Percentiles rank a stretch among this genome's conserved stretches.
These are phyloP conservation scores for Ceratobasidium papillatum DNA, from an alignment of 1,284 basidiomycete species.

Conservation along the genomic window DNA sequence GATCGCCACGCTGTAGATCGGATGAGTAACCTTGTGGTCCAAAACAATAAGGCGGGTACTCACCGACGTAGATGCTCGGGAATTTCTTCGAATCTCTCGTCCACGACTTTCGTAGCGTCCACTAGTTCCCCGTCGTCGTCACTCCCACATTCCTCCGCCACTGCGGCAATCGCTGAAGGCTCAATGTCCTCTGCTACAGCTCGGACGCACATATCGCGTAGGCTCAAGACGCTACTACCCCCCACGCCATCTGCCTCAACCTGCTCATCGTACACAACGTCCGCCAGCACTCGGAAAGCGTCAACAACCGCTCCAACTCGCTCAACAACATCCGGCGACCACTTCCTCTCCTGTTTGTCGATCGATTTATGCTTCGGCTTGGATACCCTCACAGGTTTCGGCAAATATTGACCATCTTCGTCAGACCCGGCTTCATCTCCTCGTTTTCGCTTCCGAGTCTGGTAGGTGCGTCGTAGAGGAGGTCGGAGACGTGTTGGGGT, in stretches of 20 bases:
- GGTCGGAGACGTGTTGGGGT: constrained; percentile 21
- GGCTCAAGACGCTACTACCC: background rate
- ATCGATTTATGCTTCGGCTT: constrained; percentile 6
- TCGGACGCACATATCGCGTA: constrained; percentile 23
- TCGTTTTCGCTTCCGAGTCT: constrained; percentile 23
- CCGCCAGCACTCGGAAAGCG: constrained; percentile 23
- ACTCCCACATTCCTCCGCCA: background rate
- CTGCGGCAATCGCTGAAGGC: constrained; percentile 13
- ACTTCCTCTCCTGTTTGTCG: constrained; percentile 7
- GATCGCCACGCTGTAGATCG: constrained; percentile 11
- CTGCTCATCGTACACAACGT: constrained; percentile 32
- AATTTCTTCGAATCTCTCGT: constrained; percentile 31
- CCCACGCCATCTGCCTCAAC: background rate
- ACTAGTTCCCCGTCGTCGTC: constrained; percentile 18
- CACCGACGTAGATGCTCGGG: constrained; percentile 35
- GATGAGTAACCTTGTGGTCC: background rate
- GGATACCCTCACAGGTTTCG: background rate
- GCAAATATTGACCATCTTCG: constrained; percentile 15
- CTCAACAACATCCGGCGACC: constrained; percentile 18
- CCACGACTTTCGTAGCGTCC: constrained; percentile 19
- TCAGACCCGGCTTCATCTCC: background rate
- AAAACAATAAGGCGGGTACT: background rate
- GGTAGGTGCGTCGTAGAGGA: constrained; percentile 28
- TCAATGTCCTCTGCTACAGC: constrained; percentile 12
- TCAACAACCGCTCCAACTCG: constrained; percentile 19